Conservation (phyloP, 768 basidiomycete species). For the Russula griseocarnosa region DNA sequence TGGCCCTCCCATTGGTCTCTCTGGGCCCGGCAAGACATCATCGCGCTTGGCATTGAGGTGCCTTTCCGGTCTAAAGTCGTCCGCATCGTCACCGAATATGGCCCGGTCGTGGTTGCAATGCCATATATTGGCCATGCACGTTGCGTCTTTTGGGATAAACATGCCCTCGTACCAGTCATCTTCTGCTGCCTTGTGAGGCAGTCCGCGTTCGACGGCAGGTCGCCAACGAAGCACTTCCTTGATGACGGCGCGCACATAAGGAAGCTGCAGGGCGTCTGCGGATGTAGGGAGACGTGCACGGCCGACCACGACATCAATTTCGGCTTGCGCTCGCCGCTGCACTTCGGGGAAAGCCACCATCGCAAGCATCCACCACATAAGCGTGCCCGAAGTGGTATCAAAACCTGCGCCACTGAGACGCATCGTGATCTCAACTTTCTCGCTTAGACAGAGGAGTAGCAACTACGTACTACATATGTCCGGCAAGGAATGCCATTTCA, state of each 20-base stretch:
- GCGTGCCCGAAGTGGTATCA: background rate
- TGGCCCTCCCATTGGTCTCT: conserved; percentile 34
- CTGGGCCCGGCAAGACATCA: conserved; percentile 15
- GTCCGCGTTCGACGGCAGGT: conserved; percentile 3
- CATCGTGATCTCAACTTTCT: background rate
- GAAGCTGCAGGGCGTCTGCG: conserved; percentile 16
- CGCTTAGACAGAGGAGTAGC: background rate
- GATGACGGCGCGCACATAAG: conserved; percentile 24
- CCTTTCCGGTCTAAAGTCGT: conserved; percentile 29
- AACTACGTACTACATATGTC: background rate
- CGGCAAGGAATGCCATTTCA: background rate
- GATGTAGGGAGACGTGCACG: conserved; percentile 18
- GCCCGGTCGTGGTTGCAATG: conserved; percentile 30
- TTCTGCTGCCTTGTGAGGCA: conserved; percentile 27
- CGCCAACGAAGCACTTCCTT: conserved; percentile 24
- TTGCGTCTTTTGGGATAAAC: conserved; percentile 37
- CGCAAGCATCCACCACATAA: conserved; percentile 16
- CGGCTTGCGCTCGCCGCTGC: conserved; percentile 9
- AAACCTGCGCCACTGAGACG: background rate
- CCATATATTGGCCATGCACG: conserved; percentile 34
- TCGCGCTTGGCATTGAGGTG: conserved; percentile 30
- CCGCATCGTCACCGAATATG: conserved; percentile 30
- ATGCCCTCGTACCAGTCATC: conserved; percentile 26
- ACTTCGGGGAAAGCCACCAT: conserved; percentile 10
- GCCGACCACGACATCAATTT: conserved; percentile 20